phyloP scores from a whole-genome alignment of 73 alveolate genomes.

The Paraurostyla sp. region DNA sequence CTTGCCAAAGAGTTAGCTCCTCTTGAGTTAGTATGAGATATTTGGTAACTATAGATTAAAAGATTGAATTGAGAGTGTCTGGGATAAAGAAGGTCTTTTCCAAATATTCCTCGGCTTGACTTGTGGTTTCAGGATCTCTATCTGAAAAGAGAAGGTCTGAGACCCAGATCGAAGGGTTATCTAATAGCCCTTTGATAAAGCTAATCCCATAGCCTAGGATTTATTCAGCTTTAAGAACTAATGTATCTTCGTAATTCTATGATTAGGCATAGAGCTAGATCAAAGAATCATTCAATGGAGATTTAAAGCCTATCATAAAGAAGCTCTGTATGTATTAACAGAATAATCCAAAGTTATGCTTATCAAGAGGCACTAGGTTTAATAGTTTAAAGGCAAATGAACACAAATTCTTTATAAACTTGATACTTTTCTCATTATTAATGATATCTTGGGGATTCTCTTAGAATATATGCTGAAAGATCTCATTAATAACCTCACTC shows the following conservation, averaged over 20 bases:
- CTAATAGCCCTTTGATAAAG: slow-evolving; percentile 44
- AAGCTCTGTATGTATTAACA: neutral
- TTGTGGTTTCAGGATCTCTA: slow-evolving; percentile 42
- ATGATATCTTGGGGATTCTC: neutral
- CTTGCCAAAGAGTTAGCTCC: slow-evolving; percentile 55
- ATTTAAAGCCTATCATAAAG: slow-evolving; percentile 23
- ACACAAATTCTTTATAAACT: neutral
- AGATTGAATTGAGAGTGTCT: neutral
- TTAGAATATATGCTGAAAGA: neutral
- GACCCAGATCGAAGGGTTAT: slow-evolving; percentile 54
- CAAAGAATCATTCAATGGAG: neutral
- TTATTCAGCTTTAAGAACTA: slow-evolving; percentile 26
- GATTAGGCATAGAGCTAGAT: neutral
- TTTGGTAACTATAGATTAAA: neutral
- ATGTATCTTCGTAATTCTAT: neutral
- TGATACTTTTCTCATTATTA: neutral
- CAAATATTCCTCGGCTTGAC: slow-evolving; percentile 37
- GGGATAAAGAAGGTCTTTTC: slow-evolving; percentile 33
- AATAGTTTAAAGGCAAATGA: neutral
- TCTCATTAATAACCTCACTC: neutral
- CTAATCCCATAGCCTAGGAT: slow-evolving; percentile 47
- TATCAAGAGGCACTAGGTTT: slow-evolving; percentile 47
- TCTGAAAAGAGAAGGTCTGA: slow-evolving; percentile 44
- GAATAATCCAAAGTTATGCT: slow-evolving; percentile 17
- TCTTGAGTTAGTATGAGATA: slow-evolving; percentile 42